Evolutionary conservation across 1,284 basidiomycete genomes (phyloP), one percentile per base, ranked within the genome.

Genomic region (Papiliotrema terrestris): DNA sequence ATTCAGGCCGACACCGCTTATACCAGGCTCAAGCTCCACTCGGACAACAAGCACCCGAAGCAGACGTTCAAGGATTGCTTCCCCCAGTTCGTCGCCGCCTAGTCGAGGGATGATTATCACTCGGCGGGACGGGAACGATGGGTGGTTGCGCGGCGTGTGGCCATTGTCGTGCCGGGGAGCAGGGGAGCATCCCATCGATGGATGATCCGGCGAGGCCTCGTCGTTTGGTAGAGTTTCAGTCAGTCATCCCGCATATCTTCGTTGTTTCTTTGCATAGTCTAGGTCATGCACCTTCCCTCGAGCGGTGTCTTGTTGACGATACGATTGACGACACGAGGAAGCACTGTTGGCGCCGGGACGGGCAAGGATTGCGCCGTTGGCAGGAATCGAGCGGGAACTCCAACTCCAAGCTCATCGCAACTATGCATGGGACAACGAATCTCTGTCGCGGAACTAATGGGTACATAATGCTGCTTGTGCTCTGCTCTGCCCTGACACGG

Each of bases 11-110:
- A 25, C 15, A 37, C 22, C 49, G 52, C 23, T 35, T 35, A 35
- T 8, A 15, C 5, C 55, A 74, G 72, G 41, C 65, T 74, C 38
- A 60, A 67, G 53, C 57, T 61, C 52, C 72, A 74, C 60, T 55
- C 63, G 39, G 69, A 73, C 54, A 43, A 47, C 38, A 71, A 68
- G 60, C 73, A 75, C 62, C 42, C 66, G 20, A 69, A 69, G 51
- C 51, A 49, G 19, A 57, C 58, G 19, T 63, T 73, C 52, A 52
- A 45, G n/a, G 51, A 53, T 14, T 73, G 68, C 57, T 75, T 74
- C 72, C 73, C 73, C 25, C 59, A 53, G 14, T 63, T 56, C 29
- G 11, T 11, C 29, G 29, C 6, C 6, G 29, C 29, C 6, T 32
- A 32, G 29, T n/a, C n/a, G n/a, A n/a, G n/a, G n/a, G n/a, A n/a